These are phyloP conservation scores for Danielia reshetovae DNA, from an alignment of 805 yeast genomes.

Conservation along the genomic window DNA sequence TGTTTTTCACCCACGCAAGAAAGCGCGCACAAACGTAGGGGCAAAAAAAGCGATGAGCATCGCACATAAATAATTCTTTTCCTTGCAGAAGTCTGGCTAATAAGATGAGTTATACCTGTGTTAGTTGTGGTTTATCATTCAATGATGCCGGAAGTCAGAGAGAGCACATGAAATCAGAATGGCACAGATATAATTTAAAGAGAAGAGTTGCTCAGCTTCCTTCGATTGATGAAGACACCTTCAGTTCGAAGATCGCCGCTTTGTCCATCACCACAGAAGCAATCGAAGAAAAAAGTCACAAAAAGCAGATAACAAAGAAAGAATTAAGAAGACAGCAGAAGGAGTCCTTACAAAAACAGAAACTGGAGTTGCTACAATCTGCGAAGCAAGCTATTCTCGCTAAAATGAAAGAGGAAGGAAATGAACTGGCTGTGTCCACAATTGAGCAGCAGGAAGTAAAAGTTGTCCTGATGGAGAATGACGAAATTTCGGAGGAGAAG, in stretches of 20 bases:
- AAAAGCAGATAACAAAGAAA: constrained; percentile 41
- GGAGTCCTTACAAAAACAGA: constrained; percentile 47
- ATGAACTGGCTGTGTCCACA: not conserved
- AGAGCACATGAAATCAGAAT: constrained; percentile 90
- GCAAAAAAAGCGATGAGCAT: constrained; percentile 4
- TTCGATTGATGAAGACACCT: constrained; percentile 21
- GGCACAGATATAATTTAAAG: constrained; percentile 96
- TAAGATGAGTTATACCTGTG: constrained; percentile 24
- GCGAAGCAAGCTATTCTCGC: not conserved
- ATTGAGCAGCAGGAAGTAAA: not conserved
- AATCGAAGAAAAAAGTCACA: constrained; percentile 19
- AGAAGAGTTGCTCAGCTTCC: constrained; percentile 74
- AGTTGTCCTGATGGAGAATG: constrained; percentile 12
- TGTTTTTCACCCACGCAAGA: too few relatives aligned
- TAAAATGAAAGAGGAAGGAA: constrained; percentile 1
- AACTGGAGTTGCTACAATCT: constrained; percentile 36
- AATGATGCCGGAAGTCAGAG: constrained; percentile 37
- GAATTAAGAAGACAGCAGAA: constrained; percentile 48
- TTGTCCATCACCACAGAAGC: constrained; percentile 12
- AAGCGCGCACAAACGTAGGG: constrained; percentile 4
- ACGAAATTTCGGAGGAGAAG: constrained; percentile 36
- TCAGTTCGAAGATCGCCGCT: constrained; percentile 20
- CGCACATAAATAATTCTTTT: not conserved
- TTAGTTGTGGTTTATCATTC: constrained; percentile 38
- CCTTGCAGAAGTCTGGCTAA: constrained; percentile 2